Evolutionary conservation across 345 rosid species (phyloP).

Genomic region (thale cress (Arabidopsis thaliana)): DNA sequence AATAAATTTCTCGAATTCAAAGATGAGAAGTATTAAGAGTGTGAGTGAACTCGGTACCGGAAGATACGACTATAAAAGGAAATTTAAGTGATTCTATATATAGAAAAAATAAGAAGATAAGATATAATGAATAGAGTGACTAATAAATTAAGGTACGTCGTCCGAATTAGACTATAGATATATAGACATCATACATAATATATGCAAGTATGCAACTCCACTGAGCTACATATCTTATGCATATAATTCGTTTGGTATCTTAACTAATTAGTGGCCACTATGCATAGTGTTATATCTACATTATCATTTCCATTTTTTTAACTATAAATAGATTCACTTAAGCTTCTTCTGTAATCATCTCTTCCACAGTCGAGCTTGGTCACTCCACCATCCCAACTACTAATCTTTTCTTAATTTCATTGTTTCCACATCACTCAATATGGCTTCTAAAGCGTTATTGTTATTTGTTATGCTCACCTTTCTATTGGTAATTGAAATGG

Average conservation of each 20-base stretch:
- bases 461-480: conserved; percentile 17
- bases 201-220: conserved; percentile 21
- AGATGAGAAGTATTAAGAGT: neutral
- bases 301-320: neutral
- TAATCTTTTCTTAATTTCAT: conserved; percentile 20
- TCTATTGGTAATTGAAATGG: conserved; percentile 20
- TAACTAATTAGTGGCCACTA: conserved; percentile 26
- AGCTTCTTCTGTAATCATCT: conserved; percentile 32
- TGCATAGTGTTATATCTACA: conserved; percentile 5
- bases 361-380: conserved; percentile 15
- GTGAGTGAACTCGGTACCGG: neutral
- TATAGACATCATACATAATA: neutral
- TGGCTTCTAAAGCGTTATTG: conserved; percentile 35
- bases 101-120: conserved; percentile 22
- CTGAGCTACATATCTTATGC: conserved; percentile 14
- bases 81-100: conserved; percentile 17
- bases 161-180: conserved; percentile 3
- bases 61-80: neutral
- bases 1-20: neutral
- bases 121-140: conserved; percentile 1
- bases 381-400: neutral
- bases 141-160: conserved; percentile 4
- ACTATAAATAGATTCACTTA: conserved; percentile 40
- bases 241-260: conserved; percentile 15
- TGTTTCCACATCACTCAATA: conserved; percentile 9